Evolutionary conservation across 2,329 filamentous ascomycete genomes (phyloP), one percentile per base, ranked within the genome.

Genomic region (Aspergillus ibericus): DNA sequence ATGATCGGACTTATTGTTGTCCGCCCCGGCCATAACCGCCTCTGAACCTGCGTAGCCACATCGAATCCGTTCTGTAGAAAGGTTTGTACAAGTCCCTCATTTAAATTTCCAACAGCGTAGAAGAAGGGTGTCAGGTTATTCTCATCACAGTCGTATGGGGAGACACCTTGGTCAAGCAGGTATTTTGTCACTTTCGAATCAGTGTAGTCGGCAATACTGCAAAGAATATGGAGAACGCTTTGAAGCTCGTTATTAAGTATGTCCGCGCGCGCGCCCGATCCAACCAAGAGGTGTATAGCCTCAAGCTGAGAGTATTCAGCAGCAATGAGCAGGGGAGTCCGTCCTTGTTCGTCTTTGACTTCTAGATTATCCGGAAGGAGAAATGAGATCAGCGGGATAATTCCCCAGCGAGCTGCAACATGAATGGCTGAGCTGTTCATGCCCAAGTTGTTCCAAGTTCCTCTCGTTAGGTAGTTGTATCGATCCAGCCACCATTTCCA

Each of bases 51-150:
- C 18, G 16, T 32, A n/a, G 57, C 51, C 15, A 63, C 15, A 22
- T 64, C 35, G 46, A 56, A 59, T 38, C 53, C 60, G 38, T 56
- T 54, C 12, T 59, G 15, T 47, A 64, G 36, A 36, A 64, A 56
- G 27, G 34, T 18, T 60, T 38, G 54, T 32, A 16, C 54, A 44
- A 63, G 16, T 48, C 53, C 40, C 49, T 46, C 36, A 16, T 44
- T 25, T 38, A 20, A 12, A 38, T 61, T 47, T 7, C 42, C 46
- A 49, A 61, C 10, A 18, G 60, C 54, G 35, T 63, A 64, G 16
- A 64, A 51, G 15, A 64, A 60, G 29, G 62, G 56, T 54, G 56
- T 63, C 56, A 64, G 63, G 34, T 64, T 63, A 29, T 60, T 25
- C 20, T 56, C 40, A 56, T 61, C 50, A 36, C 53, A 55, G 32